phyloP scores from a whole-genome alignment of 768 basidiomycete genomes.

The Sistotremastrum niveocremeum region DNA sequence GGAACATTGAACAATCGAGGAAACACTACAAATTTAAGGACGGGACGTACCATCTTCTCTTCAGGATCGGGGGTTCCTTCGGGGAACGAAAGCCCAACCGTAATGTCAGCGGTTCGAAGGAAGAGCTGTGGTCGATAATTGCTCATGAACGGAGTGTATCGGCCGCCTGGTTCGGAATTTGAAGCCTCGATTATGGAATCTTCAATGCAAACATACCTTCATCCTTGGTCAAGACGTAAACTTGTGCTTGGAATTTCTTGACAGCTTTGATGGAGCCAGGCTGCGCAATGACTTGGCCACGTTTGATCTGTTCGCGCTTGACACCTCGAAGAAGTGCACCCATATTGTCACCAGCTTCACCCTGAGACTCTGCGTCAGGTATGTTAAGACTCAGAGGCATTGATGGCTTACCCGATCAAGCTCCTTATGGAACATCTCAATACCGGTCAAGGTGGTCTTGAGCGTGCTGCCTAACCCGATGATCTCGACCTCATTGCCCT shows the following conservation, averaged over 20 bases:
- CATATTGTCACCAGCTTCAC: constrained; percentile 99
- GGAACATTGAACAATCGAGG: background rate
- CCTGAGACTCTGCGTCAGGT: constrained; percentile 26
- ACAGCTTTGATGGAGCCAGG: constrained; percentile 90
- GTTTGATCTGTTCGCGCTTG: constrained; percentile 90
- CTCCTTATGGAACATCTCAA: constrained; percentile 99
- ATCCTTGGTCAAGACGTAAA: constrained; percentile 85
- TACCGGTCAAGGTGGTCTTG: constrained; percentile 93
- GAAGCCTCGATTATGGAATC: background rate
- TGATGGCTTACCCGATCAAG: constrained; percentile 59
- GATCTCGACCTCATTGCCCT: constrained; percentile 90
- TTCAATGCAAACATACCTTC: constrained; percentile 31
- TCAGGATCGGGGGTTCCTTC: constrained; percentile 65
- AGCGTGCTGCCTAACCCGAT: constrained; percentile 67
- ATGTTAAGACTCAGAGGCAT: background rate
- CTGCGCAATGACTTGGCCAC: constrained; percentile 82
- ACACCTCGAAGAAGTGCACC: constrained; percentile 91
- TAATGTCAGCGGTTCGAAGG: constrained; percentile 91
- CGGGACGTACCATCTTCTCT: constrained; percentile 65
- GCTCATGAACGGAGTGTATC: constrained; percentile 83
- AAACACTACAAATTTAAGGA: background rate
- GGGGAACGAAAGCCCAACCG: constrained; percentile 74
- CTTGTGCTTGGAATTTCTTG: constrained; percentile 87
- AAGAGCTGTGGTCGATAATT: constrained; percentile 95
- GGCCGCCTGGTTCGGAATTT: constrained; percentile 36